Base-by-base conservation (phyloP, 1,284 basidiomycete genomes). In the Pyrrhoderma lamaoense region DNA sequence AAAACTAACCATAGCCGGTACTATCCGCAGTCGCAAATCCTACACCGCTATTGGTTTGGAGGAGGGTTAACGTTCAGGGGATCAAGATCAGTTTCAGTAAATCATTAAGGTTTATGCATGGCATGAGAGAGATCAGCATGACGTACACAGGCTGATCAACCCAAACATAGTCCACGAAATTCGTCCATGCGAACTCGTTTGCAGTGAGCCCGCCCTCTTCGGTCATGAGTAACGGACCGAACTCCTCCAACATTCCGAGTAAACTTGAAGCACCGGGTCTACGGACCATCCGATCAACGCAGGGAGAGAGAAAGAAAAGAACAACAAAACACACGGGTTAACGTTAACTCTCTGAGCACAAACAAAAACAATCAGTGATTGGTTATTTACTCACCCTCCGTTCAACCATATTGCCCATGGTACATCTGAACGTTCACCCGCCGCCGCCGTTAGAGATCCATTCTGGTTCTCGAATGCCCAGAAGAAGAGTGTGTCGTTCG, bases 321-420 rank as follows among this genome's bases (percentile, higher is more conserved):
- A n/a, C n/a, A n/a, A n/a, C n/a, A n/a, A n/a, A n/a, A n/a, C n/a
- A n/a, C n/a, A n/a, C n/a, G n/a, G n/a, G n/a, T n/a, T n/a, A n/a
- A n/a, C n/a, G n/a, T n/a, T n/a, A n/a, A n/a, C n/a, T n/a, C n/a
- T n/a, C n/a, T n/a, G n/a, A n/a, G n/a, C 53, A 19, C 83, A 71
- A 77, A 77, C 64, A 87, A 86, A 66, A 85, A 87, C 2, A 87
- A 67, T 0, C 83, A 84, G 53, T 51, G 40, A 23, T 34, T 9
- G 19, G 34, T 19, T 44, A 31, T 18, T 59, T 25, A 45, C 76
- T 57, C 62, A 82, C 73, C 83, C 83, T 64, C 84, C 83, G 58
- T 86, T 85, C 23, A 88, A 62, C 83, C 83, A 88, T 45, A 87
- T 82, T 8, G 75, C 76, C 85, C 85, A 87, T 2, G 85, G 84